Evolutionary conservation across 78 protist genomes (phyloP).

Genomic region (Tieghemostelium lacteum): DNA sequence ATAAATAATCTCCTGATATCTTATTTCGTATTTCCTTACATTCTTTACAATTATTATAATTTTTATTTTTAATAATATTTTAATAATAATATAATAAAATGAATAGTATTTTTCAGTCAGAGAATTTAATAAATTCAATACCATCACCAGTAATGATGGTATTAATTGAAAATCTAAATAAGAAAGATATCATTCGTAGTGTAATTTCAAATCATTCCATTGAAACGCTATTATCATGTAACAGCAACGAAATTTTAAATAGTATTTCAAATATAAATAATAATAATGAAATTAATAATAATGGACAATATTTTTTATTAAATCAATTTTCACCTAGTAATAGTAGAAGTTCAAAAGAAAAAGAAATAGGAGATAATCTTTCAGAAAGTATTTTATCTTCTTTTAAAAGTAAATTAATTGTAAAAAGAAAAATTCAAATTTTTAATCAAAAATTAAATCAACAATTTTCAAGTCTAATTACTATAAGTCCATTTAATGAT

Average conservation of each 20-base stretch:
- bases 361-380: too few species aligned
- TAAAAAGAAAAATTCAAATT: conserved; percentile 1
- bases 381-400: neutral
- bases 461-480: neutral
- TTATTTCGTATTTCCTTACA: too few species aligned
- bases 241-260: too few species aligned
- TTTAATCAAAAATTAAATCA: conserved; percentile 33
- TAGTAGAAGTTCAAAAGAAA: too few species aligned
- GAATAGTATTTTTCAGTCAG: neutral
- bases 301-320: neutral
- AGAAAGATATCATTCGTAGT: neutral
- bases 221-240: neutral
- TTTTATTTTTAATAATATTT: too few species aligned
- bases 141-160: neutral
- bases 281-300: too few species aligned
- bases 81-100: too few species aligned
- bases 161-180: too few species aligned
- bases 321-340: neutral
- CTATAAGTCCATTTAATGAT: conserved; percentile 16
- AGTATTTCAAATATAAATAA: too few species aligned
- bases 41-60: too few species aligned
- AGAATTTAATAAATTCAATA: neutral
- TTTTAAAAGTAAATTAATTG: neutral
- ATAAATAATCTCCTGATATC: too few species aligned
- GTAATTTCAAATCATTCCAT: neutral